Percentiles rank a stretch among this genome's conserved stretches.
These are phyloP conservation scores for Eucalyptus viminalis DNA, from an alignment of 345 rosid genomes.

Conservation along the genomic window DNA sequence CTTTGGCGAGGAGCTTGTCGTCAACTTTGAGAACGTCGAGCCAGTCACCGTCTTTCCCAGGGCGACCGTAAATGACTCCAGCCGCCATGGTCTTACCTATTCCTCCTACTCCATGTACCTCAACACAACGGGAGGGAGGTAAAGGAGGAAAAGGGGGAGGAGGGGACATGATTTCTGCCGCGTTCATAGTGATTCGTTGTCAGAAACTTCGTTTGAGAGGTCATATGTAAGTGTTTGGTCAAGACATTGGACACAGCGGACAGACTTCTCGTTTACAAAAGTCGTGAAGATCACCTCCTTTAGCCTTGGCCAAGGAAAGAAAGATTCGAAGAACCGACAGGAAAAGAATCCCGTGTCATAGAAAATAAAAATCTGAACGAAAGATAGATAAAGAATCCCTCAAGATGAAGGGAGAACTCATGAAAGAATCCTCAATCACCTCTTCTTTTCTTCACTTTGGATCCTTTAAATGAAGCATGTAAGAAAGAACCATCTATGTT, in stretches of 20 bases:
- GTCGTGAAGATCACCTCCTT: not conserved
- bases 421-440: not conserved
- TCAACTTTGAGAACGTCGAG: not conserved
- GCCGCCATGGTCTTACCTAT: not conserved
- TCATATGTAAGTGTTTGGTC: not conserved
- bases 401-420: not conserved
- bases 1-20: not conserved
- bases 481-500: not conserved
- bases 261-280: not conserved
- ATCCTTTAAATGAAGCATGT: not conserved
- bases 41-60: not conserved
- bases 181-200: not conserved
- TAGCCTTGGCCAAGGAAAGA: not conserved
- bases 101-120: not conserved
- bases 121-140: not conserved
- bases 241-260: not conserved
- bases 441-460: not conserved
- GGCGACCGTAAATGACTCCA: not conserved
- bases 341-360: not conserved
- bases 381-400: not conserved
- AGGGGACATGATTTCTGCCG: not conserved
- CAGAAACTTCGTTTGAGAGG: not conserved
- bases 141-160: not conserved
- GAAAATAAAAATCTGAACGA: not conserved
- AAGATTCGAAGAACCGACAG: not conserved